Conservation (phyloP, 192 early-diverging fungal genomes). For the Entomortierella lignicola region DNA sequence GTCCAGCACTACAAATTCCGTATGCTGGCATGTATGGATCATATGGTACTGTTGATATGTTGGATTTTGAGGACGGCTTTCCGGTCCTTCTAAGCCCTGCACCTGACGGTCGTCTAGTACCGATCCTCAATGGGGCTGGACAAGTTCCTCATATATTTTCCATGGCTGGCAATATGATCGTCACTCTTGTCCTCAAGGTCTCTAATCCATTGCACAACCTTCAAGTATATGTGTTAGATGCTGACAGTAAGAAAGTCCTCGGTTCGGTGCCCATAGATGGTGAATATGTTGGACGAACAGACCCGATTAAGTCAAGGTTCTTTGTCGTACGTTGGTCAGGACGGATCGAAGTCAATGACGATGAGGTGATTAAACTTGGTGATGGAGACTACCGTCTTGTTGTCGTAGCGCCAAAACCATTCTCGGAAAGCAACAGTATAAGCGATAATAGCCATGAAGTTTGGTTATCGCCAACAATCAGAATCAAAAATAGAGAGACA, state of each 20-base stretch:
- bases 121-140: constrained; percentile 2
- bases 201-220: constrained; percentile 36
- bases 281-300: constrained; percentile 36
- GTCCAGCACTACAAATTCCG: constrained; percentile 30
- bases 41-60: constrained; percentile 36
- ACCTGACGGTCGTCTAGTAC: constrained; percentile 10
- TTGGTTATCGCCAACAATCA: constrained; percentile 29
- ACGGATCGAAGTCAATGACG: background rate
- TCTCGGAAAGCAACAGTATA: background rate
- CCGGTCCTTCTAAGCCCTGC: constrained; percentile 32
- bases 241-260: background rate
- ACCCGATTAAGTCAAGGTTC: constrained; percentile 31
- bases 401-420: constrained; percentile 38
- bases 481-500: background rate
- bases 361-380: background rate
- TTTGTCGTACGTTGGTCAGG: constrained; percentile 21
- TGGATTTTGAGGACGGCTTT: constrained; percentile 28
- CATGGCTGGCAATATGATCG: constrained; percentile 14
- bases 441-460: constrained; percentile 12
- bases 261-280: constrained; percentile 26
- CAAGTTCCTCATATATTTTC: constrained; percentile 7
- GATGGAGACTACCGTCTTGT: constrained; percentile 36
- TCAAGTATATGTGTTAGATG: constrained; percentile 21
- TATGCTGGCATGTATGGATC: constrained; percentile 52
- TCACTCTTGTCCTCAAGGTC: constrained; percentile 25